Percentiles rank a stretch among this genome's conserved stretches.
These are phyloP conservation scores for Paramecium primaurelia DNA, from an alignment of 73 alveolate species.

Conservation along the genomic window DNA sequence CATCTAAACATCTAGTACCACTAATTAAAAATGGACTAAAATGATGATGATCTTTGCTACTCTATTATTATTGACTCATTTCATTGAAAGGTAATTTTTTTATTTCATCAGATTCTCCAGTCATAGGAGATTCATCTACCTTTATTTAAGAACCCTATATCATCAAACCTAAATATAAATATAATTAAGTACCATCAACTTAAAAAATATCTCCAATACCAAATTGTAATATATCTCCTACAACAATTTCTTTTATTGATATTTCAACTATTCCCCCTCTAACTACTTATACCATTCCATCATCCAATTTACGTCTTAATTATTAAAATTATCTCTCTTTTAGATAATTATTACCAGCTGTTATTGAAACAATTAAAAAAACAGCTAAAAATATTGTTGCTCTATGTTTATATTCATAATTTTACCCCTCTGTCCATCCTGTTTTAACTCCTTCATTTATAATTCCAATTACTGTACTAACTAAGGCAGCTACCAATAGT, in stretches of 20 bases:
- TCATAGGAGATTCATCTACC: constrained; percentile 87
- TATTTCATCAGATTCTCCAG: constrained; percentile 92
- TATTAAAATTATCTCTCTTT: constrained; percentile 84
- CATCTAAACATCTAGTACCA: constrained; percentile 86
- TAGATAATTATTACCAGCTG: constrained; percentile 88
- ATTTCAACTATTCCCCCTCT: constrained; percentile 79
- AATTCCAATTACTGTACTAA: constrained; percentile 89
- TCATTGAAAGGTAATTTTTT: constrained; percentile 62
- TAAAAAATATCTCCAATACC: constrained; percentile 89
- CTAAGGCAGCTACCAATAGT: constrained; percentile 89
- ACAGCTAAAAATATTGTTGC: constrained; percentile 90
- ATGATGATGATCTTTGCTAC: background rate
- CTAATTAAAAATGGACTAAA: constrained; percentile 70
- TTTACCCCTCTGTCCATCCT: constrained; percentile 94
- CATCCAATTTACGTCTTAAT: constrained; percentile 76
- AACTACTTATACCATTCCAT: constrained; percentile 71
- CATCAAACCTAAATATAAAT: constrained; percentile 46
- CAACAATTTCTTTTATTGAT: constrained; percentile 76
- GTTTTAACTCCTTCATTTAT: constrained; percentile 78
- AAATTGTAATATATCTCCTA: constrained; percentile 84
- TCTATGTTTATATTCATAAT: constrained; percentile 64
- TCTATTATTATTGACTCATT: background rate
- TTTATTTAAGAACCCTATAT: constrained; percentile 67
- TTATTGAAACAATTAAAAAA: constrained; percentile 85
- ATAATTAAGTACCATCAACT: constrained; percentile 82